Conservation (phyloP, 257 asterid species). For the Plantago elongata region DNA sequence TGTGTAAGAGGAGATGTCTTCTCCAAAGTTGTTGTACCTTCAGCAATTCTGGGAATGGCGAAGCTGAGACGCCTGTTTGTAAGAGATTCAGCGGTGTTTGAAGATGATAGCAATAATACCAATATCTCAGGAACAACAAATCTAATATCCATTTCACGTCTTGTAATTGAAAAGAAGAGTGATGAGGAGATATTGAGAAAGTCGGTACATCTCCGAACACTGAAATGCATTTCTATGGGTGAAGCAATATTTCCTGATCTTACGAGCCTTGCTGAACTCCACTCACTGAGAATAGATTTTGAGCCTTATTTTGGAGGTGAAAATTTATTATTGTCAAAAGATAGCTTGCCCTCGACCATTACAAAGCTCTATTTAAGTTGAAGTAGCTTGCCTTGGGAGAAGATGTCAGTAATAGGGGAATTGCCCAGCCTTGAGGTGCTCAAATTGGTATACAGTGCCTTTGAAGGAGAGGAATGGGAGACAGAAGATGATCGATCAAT, state of each 20-base stretch:
- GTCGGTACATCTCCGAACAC: conserved; percentile 3
- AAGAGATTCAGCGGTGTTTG: background rate
- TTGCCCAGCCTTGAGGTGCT: conserved; percentile 19
- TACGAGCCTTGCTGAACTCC: conserved; percentile 1
- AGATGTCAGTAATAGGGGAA: conserved; percentile 11
- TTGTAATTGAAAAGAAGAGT: background rate
- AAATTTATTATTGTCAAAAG: background rate
- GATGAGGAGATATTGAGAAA: conserved; percentile 2
- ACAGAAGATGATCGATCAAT: conserved; percentile 2
- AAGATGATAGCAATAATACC: background rate
- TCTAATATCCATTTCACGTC: background rate
- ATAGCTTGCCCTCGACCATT: conserved; percentile 1
- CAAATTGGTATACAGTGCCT: conserved; percentile 13
- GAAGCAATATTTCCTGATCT: background rate
- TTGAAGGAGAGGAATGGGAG: conserved; percentile 13
- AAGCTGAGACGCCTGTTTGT: conserved; percentile 12
- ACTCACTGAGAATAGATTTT: conserved; percentile 9
- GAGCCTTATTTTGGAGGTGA: too few species aligned
- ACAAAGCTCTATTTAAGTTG: background rate
- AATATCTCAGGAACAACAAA: background rate
- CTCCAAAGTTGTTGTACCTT: background rate
- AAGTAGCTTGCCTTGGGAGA: conserved; percentile 1
- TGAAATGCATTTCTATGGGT: background rate
- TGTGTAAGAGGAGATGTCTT: background rate
- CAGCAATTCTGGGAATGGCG: background rate